Percentiles rank a stretch among this genome's conserved stretches.
Evolutionary conservation across 2,329 filamentous ascomycete species (phyloP).

Genomic region (Alternaria hordeiaustralica): DNA sequence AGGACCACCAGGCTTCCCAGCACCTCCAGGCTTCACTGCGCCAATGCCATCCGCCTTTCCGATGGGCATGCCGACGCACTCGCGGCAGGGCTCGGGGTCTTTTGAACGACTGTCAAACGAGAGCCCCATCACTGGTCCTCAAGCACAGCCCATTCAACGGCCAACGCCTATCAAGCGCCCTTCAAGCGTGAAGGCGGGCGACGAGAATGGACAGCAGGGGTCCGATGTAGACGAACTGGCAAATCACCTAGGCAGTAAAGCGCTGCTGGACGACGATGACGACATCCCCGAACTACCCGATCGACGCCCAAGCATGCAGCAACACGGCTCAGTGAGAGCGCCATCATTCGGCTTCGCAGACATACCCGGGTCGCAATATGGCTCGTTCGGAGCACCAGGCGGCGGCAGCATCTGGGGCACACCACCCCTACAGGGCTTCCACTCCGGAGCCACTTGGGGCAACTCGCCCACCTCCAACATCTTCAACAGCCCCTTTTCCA

Average conservation of each 20-base stretch:
- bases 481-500: constrained; percentile 41
- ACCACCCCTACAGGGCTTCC: constrained; percentile 50
- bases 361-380: constrained; percentile 40
- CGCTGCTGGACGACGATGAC: constrained; percentile 70
- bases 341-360: constrained; percentile 46
- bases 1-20: constrained; percentile 54
- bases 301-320: constrained; percentile 50
- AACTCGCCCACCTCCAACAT: constrained; percentile 45
- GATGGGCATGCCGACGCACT: constrained; percentile 64
- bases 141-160: constrained; percentile 76
- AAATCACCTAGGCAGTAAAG: constrained; percentile 87
- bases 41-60: constrained; percentile 47
- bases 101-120: constrained; percentile 63
- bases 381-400: constrained; percentile 38
- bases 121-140: constrained; percentile 53
- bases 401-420: constrained; percentile 52
- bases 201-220: constrained; percentile 47
- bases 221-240: constrained; percentile 74
- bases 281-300: constrained; percentile 68
- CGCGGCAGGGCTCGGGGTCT: constrained; percentile 75
- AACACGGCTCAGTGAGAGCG: constrained; percentile 36
- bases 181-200: constrained; percentile 69
- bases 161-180: constrained; percentile 90
- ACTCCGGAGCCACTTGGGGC: constrained; percentile 50
- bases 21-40: constrained; percentile 48